Evolutionary conservation across 805 yeast species (phyloP), one percentile per base, ranked within the genome.

Genomic region (Pichia scutulata): DNA sequence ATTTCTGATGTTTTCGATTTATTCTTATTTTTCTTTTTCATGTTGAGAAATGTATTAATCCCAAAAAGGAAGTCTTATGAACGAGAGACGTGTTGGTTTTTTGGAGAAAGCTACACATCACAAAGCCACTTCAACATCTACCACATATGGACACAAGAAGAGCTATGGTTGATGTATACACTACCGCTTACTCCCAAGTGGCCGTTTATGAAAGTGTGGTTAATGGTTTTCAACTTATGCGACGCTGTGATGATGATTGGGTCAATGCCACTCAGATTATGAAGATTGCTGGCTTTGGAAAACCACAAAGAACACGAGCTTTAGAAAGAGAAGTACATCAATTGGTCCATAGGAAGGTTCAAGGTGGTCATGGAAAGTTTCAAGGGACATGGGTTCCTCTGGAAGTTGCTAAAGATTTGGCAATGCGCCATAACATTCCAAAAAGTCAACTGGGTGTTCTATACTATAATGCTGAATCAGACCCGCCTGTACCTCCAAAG

Each of bases 241-340:
- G 98, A 59, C 75, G 98, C 51, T 82, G 87, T 53, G 74, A 77
- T 46, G 99, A 93, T 65, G 86, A 90, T 58, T 93, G 98, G 98
- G 89, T 93, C 49, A 86, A 86, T 62, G 89, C 89, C 22, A 86
- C 95, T 0, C 95, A 86, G 63, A 82, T 86, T 37, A 70, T 86
- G 57, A 86, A 86, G 62, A 80, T 86, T 52, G 89, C 90, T 37
- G 80, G 83, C 53, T 83, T 82, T 59, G 85, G 88, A 41, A 86
- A 86, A 66, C 86, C 90, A 2, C 84, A 82, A 60, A 69, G 95
- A 65, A 86, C 93, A 2, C 79, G 85, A 60, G 77, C 86, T 42
- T 68, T 86, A 53, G 93, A 86, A 60, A 80, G 76, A 56, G 93
- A 86, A 55, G 86, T 86, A 22, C 88, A 80, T 60, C 74, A 72